These are phyloP conservation scores for Rhinocladiella similis DNA, from an alignment of 2,329 filamentous ascomycete species.

Conservation along the genomic window DNA sequence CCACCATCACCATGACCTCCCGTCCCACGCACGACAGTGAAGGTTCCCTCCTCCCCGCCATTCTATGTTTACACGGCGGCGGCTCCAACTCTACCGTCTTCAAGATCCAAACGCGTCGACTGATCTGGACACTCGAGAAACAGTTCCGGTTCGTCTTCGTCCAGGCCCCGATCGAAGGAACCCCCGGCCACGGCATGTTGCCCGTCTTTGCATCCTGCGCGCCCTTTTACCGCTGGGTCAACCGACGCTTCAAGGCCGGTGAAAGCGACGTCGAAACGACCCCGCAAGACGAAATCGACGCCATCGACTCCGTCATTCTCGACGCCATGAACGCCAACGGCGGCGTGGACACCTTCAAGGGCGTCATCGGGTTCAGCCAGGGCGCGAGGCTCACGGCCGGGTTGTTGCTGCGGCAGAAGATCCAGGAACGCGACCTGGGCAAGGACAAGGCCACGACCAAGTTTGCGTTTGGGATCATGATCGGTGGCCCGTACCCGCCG, in stretches of 20 bases:
- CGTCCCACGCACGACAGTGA: slow-evolving; percentile 18
- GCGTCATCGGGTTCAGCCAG: slow-evolving; percentile 39
- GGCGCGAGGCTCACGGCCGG: slow-evolving; percentile 34
- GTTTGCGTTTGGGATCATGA: slow-evolving; percentile 29
- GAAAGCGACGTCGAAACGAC: slow-evolving; percentile 23
- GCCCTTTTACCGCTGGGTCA: slow-evolving; percentile 40
- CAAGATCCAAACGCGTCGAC: slow-evolving; percentile 38
- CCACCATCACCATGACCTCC: neutral
- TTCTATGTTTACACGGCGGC: slow-evolving; percentile 44
- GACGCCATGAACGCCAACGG: slow-evolving; percentile 28
- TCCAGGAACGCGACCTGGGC: slow-evolving; percentile 18
- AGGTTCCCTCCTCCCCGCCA: slow-evolving; percentile 27
- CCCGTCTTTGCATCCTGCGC: slow-evolving; percentile 38
- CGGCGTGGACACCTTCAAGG: slow-evolving; percentile 30
- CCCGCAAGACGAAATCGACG: slow-evolving; percentile 23
- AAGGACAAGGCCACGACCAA: neutral
- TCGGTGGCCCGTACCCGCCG: slow-evolving; percentile 30
- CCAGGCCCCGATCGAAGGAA: slow-evolving; percentile 34
- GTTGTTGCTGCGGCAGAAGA: slow-evolving; percentile 31
- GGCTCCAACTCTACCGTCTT: slow-evolving; percentile 41
- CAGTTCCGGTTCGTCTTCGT: slow-evolving; percentile 41
- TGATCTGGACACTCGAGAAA: slow-evolving; percentile 33
- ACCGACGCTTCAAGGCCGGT: slow-evolving; percentile 21
- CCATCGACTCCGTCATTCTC: slow-evolving; percentile 21
- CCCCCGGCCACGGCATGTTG: slow-evolving; percentile 38